Evolutionary conservation across 768 basidiomycete species (phyloP), one percentile per base, ranked within the genome.

Genomic region (Boletus rufocinnamomeus): DNA sequence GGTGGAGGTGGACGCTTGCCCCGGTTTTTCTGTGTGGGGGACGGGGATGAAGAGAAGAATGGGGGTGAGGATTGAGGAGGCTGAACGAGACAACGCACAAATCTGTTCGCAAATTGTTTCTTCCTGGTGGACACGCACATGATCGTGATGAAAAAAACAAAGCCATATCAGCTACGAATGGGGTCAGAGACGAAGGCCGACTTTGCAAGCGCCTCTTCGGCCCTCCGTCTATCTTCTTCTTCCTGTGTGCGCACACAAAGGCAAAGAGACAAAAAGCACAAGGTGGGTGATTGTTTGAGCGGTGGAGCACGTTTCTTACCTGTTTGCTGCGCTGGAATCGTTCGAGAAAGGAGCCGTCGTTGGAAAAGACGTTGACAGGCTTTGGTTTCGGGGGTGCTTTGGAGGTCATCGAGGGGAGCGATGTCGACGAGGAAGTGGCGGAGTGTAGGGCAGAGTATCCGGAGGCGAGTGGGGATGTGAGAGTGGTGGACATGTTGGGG

Each of bases 301-400:
- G 32, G 32, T 34, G 6, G 11, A 3, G 13, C 0, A 13, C 32
- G 13, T 19, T 19, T 19, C 37, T 38, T 19, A 38, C 37, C 37
- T 38, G 37, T 19, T 38, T 38, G 37, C 37, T 38, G 47, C 47
- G 47, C n/a, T 48, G 47, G 47, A 32, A 48, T 11, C 85, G 79
- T 63, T 87, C 81, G 55, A 87, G 73, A 69, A 88, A 88, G 9
- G 85, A 86, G 9, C 87, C 87, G 63, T 88, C 87, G 68, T 87
- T 82, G 54, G 85, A 79, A 68, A 88, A 88, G 25, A 88, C 80
- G 66, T 87, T 88, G 49, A 77, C 74, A 16, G 79, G 74, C 63
- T 82, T 85, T 41, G 75, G 45, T 65, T 76, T 78, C 19, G 69
- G 55, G n/a, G 56, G 49, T 7, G 50, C 28, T 37, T 66, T 71